Evolutionary conservation across 2,329 filamentous ascomycete species (phyloP).

Genomic region (Botrytis fragariae): DNA sequence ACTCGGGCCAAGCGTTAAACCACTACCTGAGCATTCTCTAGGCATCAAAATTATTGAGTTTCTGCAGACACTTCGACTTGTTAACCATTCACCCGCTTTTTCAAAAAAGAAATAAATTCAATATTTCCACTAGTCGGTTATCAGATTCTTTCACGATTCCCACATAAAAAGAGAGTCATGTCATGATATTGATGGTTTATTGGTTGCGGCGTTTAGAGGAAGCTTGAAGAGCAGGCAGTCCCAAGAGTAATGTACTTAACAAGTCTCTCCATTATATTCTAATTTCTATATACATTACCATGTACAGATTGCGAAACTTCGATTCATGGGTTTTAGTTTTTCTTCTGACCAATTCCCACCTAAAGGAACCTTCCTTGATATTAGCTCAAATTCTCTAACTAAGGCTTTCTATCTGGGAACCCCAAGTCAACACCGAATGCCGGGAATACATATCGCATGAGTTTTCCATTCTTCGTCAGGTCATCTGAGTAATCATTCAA

Average conservation of each 20-base stretch:
- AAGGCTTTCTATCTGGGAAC: conserved; percentile 55
- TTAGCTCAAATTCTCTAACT: not conserved
- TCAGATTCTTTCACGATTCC: not conserved
- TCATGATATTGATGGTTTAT: not conserved
- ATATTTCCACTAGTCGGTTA: not conserved
- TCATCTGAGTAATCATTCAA: conserved; percentile 54
- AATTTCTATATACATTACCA: not conserved
- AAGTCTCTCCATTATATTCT: not conserved
- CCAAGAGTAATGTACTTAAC: not conserved
- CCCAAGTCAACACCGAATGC: conserved; percentile 67
- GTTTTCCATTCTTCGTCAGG: conserved; percentile 48
- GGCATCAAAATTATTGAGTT: not conserved
- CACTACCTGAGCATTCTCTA: not conserved
- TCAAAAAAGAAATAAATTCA: not conserved
- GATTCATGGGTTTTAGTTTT: not conserved
- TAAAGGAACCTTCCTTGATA: not conserved
- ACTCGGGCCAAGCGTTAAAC: not conserved
- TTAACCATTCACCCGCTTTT: not conserved
- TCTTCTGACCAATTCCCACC: too few species aligned
- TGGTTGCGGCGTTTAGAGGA: not conserved
- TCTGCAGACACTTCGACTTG: not conserved
- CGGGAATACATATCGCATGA: conserved; percentile 65
- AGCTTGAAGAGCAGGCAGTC: not conserved
- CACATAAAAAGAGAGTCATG: not conserved
- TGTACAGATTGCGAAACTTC: not conserved